These are phyloP conservation scores for Aspergillus sp. DNA, from an alignment of 2,329 filamentous ascomycete species.

Conservation along the genomic window DNA sequence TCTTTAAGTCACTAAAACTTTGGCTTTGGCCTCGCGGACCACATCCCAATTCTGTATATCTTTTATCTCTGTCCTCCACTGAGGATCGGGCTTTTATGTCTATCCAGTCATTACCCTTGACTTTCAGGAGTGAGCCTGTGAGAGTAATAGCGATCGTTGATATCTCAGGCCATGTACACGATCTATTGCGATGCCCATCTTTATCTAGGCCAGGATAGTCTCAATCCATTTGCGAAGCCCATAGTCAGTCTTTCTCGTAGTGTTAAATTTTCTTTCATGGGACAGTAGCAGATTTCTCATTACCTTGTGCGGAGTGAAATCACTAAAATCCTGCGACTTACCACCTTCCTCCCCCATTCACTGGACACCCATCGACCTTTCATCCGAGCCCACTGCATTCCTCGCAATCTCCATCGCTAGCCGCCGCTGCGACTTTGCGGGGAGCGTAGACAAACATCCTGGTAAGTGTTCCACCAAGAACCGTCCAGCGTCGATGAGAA, in stretches of 20 bases:
- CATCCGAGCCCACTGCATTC: neutral
- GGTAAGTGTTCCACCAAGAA: neutral
- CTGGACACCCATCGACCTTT: no score
- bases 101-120: neutral
- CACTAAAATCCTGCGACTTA: neutral
- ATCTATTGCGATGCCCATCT: conserved; percentile 6
- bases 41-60: conserved; percentile 3
- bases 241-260: neutral
- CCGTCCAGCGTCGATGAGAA: neutral
- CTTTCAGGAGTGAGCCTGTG: conserved; percentile 7
- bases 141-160: conserved; percentile 15
- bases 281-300: neutral
- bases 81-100: neutral
- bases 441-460: neutral
- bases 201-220: conserved; percentile 18
- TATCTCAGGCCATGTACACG: conserved; percentile 15
- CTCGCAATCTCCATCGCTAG: neutral
- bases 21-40: neutral
- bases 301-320: neutral
- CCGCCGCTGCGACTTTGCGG: neutral
- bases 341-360: neutral
- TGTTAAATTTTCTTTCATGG: neutral
- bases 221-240: conserved; percentile 19
- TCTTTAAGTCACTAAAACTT: neutral
- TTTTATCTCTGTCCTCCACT: neutral